A percentile compares a stretch with the other conserved stretches of the same genome.
Evolutionary conservation across 108 stramenopile species (phyloP).

Genomic region (Cyclostephanos invisitatus): DNA sequence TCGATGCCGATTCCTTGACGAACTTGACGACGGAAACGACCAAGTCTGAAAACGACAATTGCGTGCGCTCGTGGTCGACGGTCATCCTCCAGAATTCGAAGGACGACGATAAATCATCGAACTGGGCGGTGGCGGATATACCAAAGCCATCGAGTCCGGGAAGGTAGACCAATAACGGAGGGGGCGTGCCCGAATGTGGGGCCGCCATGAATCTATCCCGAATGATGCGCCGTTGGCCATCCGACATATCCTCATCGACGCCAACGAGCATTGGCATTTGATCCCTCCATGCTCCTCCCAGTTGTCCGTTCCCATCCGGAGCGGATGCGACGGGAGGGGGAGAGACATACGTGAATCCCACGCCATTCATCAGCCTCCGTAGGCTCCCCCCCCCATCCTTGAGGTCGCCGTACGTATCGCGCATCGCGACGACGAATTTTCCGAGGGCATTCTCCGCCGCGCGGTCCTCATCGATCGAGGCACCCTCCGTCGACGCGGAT

Average conservation of each 20-base stretch:
- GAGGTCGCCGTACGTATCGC: constrained; percentile 38
- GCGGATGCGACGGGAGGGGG: constrained; percentile 27
- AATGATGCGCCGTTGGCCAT: constrained; percentile 15
- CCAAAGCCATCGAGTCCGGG: constrained; percentile 90
- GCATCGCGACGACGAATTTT: constrained; percentile 27
- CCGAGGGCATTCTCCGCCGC: constrained; percentile 33
- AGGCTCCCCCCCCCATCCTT: constrained; percentile 39
- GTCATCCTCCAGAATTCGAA: constrained; percentile 87
- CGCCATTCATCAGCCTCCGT: constrained; percentile 30
- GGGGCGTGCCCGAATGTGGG: constrained; percentile 16
- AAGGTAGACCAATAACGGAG: constrained; percentile 65
- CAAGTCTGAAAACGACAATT: constrained; percentile 63
- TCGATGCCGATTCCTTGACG: constrained; percentile 42
- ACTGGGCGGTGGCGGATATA: constrained; percentile 82
- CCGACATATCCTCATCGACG: constrained; percentile 23
- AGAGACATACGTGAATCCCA: constrained; percentile 43
- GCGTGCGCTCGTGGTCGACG: constrained; percentile 46
- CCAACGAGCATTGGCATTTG: constrained; percentile 28
- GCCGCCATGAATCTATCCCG: constrained; percentile 7
- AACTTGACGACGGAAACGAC: constrained; percentile 53
- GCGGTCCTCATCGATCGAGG: not conserved
- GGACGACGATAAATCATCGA: constrained; percentile 67
- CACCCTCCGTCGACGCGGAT: not conserved
- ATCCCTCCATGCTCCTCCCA: constrained; percentile 34
- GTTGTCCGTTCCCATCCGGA: constrained; percentile 2